These are phyloP conservation scores for Hylodesmum podocarpum DNA, from an alignment of 306 rosid species.

Conservation along the genomic window DNA sequence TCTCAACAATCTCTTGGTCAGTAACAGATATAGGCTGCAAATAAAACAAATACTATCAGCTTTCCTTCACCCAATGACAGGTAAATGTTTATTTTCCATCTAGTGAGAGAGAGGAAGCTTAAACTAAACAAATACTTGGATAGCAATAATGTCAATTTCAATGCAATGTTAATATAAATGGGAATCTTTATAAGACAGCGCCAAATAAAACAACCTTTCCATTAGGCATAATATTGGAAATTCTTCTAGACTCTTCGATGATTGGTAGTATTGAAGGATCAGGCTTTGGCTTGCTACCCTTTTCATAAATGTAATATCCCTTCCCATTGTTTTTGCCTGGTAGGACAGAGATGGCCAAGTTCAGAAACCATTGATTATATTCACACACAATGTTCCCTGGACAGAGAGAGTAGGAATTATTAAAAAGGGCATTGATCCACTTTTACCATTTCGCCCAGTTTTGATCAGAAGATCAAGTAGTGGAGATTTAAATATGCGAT, in stretches of 20 bases:
- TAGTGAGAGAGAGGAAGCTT: neutral
- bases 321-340: constrained; percentile 90
- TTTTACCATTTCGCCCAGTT: constrained; percentile 82
- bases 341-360: constrained; percentile 11
- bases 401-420: constrained; percentile 2
- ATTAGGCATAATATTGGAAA: constrained; percentile 63
- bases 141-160: neutral
- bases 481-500: constrained; percentile 62
- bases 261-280: constrained; percentile 70
- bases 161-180: constrained; percentile 7
- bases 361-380: constrained; percentile 29
- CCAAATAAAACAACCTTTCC: constrained; percentile 67
- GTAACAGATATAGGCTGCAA: constrained; percentile 75
- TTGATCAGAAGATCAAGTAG: constrained; percentile 65
- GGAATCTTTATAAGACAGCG: neutral
- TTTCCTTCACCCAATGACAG: neutral
- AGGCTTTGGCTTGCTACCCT: constrained; percentile 88
- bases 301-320: constrained; percentile 78
- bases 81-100: neutral
- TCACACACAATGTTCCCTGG: neutral
- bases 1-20: constrained; percentile 89
- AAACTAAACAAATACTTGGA: neutral
- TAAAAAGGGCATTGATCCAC: neutral
- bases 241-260: constrained; percentile 70
- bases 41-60: constrained; percentile 22